Conservation (phyloP, 495 filamentous ascomycete species). For the Penicillium argentinense region DNA sequence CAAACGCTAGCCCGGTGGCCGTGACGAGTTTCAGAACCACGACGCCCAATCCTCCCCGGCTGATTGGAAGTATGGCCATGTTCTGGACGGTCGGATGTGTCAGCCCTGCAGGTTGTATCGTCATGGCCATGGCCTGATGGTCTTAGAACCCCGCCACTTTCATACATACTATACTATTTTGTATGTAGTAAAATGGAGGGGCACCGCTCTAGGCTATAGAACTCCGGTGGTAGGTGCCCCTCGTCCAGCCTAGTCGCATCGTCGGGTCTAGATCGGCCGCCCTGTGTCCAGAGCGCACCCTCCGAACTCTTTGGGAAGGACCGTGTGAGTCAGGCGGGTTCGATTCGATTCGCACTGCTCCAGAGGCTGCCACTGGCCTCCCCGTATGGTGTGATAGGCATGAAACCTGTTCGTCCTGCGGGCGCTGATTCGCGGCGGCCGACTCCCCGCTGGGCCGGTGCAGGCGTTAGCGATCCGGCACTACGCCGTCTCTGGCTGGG, state of each 20-base stretch:
- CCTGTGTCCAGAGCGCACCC: too few species aligned
- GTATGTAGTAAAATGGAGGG: too few species aligned
- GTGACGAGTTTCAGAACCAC: conserved; percentile 13
- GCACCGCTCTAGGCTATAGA: too few species aligned
- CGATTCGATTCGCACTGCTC: too few species aligned
- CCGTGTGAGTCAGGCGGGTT: not conserved
- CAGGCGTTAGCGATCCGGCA: too few species aligned
- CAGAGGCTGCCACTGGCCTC: not conserved
- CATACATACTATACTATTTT: too few species aligned
- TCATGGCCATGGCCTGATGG: not conserved
- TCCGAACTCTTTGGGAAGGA: too few species aligned
- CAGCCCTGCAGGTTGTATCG: not conserved
- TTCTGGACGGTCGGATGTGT: conserved; percentile 2
- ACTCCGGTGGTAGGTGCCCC: too few species aligned
- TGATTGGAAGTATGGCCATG: too few species aligned
- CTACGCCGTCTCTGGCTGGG: too few species aligned
- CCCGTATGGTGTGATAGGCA: conserved; percentile 20
- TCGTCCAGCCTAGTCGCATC: too few species aligned
- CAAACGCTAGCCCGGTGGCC: not conserved
- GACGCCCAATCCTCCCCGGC: not conserved
- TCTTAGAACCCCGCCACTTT: not conserved
- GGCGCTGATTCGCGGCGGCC: conserved; percentile 15
- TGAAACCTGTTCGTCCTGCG: conserved; percentile 1
- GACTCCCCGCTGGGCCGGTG: not conserved
- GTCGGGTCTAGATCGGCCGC: not conserved